Base-by-base conservation (phyloP, 208 protist genomes). In the Naegleria gruberi region DNA sequence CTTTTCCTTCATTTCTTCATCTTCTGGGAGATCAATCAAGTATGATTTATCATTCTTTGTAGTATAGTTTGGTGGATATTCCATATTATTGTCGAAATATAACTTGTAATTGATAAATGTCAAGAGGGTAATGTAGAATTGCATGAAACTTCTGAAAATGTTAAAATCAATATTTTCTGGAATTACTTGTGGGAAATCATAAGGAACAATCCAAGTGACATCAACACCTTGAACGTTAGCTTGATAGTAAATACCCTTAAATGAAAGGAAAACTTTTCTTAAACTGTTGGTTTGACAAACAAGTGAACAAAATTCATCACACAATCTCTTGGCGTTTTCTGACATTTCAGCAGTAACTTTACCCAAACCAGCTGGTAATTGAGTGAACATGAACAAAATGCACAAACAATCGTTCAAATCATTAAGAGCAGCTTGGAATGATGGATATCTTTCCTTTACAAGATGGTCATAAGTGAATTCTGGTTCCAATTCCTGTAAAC, bases 171-270 rank as follows among this genome's bases (percentile, higher is more conserved):
- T 97, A 89, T 98, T 96, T 0, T 93, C 77, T 23, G 97, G 96
- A 90, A 98, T 96, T 90, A 97, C 94, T 92, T 99, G 96, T 15
- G 95, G 94, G 94, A 99, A 99, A 91, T 97, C 92, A 95, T 99
- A 97, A 19, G 99, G 99, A 85, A 95, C 97, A 42, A 99, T 91
- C 98, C 98, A 99, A 37, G 97, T 98, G 74, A 99, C 93, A 41
- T 94, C 92, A 91, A 97, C 94, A 0, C 97, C 98, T 89, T 96
- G 93, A 44, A 99, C 94, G 51, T 97, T 90, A 6, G 98, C 98
- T 93, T 99, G 98, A 94, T 98, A 99, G 94, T 99, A 99, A 92
- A 99, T 97, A 43, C 96, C 98, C 93, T 99, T 99, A 93, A 99
- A 97, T 46, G 97, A 99, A 86, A 99, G 95, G 94, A 99, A 99